phyloP scores from a whole-genome alignment of 495 filamentous ascomycete species.

The Daldinia grandis region DNA sequence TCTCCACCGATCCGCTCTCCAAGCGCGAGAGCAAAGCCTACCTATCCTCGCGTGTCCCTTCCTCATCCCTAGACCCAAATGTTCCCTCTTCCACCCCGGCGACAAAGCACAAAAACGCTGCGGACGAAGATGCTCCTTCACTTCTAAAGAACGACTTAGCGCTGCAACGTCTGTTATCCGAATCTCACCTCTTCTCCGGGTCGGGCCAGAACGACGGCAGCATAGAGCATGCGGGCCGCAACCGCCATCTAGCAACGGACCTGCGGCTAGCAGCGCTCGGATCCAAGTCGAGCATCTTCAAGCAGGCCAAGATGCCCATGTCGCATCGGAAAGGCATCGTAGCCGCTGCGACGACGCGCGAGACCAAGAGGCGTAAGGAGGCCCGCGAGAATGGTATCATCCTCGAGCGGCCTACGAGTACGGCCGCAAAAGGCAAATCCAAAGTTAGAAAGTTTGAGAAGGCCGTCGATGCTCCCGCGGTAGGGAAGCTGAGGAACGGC shows the following conservation, averaged over 20 bases:
- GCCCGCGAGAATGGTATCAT: conserved; percentile 92
- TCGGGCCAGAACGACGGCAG: conserved; percentile 67
- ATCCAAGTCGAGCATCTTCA: conserved; percentile 74
- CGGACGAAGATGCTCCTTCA: conserved; percentile 60
- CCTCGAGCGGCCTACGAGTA: conserved; percentile 69
- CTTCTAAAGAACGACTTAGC: conserved; percentile 89
- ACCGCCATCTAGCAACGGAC: conserved; percentile 77
- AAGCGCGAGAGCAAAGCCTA: conserved; percentile 80
- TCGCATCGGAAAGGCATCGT: conserved; percentile 79
- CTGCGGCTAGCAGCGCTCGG: conserved; percentile 82
- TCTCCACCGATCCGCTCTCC: conserved; percentile 56
- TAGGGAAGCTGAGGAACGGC: conserved; percentile 82
- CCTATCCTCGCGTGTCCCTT: conserved; percentile 64
- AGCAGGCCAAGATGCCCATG: conserved; percentile 86
- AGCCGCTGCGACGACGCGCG: conserved; percentile 67
- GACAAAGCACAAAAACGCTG: conserved; percentile 49
- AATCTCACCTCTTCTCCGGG: conserved; percentile 87
- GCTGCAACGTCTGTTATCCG: conserved; percentile 84
- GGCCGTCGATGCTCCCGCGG: conserved; percentile 74
- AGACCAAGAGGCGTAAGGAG: conserved; percentile 75
- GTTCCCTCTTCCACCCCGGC: conserved; percentile 35
- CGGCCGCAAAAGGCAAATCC: conserved; percentile 43
- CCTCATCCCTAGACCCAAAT: conserved; percentile 41
- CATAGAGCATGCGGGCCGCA: conserved; percentile 56
- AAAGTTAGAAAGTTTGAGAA: conserved; percentile 62